Evolutionary conservation across 768 basidiomycete species (phyloP).

Genomic region (Phlegmacium glaucopus): DNA sequence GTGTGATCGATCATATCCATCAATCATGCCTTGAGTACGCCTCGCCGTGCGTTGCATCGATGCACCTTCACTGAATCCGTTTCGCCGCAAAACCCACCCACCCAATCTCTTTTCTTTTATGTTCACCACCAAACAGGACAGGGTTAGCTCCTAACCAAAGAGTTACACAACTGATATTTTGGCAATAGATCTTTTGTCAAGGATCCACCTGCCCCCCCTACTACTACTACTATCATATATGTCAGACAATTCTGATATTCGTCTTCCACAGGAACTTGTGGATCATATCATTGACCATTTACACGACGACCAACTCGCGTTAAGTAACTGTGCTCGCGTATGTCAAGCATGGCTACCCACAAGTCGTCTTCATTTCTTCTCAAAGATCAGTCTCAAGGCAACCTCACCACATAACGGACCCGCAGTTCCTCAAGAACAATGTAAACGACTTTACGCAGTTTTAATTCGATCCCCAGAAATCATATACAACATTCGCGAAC

Average conservation of each 20-base stretch:
- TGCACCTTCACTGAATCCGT: slow-evolving; percentile 17
- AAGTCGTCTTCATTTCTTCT: slow-evolving; percentile 38
- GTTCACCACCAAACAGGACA: slow-evolving; percentile 7
- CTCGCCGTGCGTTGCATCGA: slow-evolving; percentile 17
- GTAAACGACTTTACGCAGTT: slow-evolving; percentile 32
- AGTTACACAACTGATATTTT: neutral
- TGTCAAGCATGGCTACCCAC: slow-evolving; percentile 37
- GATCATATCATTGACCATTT: slow-evolving; percentile 46
- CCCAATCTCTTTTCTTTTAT: slow-evolving; percentile 11
- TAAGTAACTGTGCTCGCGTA: slow-evolving; percentile 34
- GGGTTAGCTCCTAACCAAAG: neutral
- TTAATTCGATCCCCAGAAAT: slow-evolving; percentile 31
- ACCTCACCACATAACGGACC: slow-evolving; percentile 22
- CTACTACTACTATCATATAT: too few species aligned
- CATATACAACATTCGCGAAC: slow-evolving; percentile 30
- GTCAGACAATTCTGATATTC: slow-evolving; percentile 11
- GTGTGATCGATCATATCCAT: slow-evolving; percentile 28
- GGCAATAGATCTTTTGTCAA: neutral
- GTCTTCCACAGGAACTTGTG: slow-evolving; percentile 44
- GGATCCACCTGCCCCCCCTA: too few species aligned
- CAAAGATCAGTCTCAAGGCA: slow-evolving; percentile 34
- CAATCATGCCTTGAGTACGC: slow-evolving; percentile 25
- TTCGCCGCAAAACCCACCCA: neutral
- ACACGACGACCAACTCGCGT: slow-evolving; percentile 27
- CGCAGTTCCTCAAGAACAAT: slow-evolving; percentile 28